A percentile compares a stretch with the other conserved stretches of the same genome.
phyloP scores from a whole-genome alignment of 2,329 filamentous ascomycete genomes.

The Aureobasidium pullulans region DNA sequence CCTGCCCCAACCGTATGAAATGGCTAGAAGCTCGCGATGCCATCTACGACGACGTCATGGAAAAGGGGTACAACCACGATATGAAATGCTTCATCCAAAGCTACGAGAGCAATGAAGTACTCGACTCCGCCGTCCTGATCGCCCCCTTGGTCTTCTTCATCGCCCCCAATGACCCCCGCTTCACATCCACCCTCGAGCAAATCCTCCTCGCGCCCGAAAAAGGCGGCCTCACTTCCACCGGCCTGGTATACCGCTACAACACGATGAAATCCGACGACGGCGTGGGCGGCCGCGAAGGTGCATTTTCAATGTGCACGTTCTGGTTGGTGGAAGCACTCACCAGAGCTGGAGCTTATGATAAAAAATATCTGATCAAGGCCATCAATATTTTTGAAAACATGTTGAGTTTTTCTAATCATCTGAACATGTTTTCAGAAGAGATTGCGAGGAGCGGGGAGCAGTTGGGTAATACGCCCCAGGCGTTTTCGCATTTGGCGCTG shows the following conservation, averaged over 20 bases:
- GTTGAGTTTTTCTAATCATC: slow-evolving; percentile 66
- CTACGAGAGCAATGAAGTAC: slow-evolving; percentile 61
- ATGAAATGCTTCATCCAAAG: slow-evolving; percentile 66
- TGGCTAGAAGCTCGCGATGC: slow-evolving; percentile 62
- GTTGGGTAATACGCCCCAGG: slow-evolving; percentile 71
- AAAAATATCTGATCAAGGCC: slow-evolving; percentile 53
- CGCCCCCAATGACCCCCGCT: slow-evolving; percentile 67
- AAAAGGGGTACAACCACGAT: slow-evolving; percentile 66
- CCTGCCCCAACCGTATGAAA: slow-evolving; percentile 48
- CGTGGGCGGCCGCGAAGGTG: slow-evolving; percentile 66
- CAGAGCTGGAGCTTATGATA: slow-evolving; percentile 49
- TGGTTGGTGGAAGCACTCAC: slow-evolving; percentile 76
- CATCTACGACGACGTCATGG: slow-evolving; percentile 70
- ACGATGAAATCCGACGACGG: slow-evolving; percentile 62
- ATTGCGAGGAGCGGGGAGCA: slow-evolving; percentile 69
- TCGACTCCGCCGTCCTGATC: slow-evolving; percentile 69
- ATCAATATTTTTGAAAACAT: slow-evolving; percentile 72
- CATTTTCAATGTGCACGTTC: slow-evolving; percentile 76
- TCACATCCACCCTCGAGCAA: slow-evolving; percentile 62
- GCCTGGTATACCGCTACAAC: slow-evolving; percentile 69
- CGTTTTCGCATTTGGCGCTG: slow-evolving; percentile 68
- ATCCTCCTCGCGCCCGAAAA: slow-evolving; percentile 67
- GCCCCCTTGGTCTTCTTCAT: slow-evolving; percentile 76
- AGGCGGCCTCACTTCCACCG: slow-evolving; percentile 62
- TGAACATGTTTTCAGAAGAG: slow-evolving; percentile 73